Conservation (phyloP, 352 stramenopile genomes). For the Phytophthora citricola region DNA sequence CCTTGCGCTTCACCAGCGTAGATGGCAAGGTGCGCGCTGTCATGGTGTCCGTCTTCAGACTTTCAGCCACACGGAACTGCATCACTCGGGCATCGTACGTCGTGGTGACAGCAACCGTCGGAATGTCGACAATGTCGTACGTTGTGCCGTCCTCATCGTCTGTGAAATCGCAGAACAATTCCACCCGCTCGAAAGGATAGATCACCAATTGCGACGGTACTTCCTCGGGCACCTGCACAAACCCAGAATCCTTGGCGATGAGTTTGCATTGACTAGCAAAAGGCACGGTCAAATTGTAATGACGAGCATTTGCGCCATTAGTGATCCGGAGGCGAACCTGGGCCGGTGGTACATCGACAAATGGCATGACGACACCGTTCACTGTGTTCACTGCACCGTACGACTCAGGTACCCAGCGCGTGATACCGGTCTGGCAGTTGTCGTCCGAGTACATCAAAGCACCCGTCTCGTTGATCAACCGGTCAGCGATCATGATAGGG, state of each 20-base stretch:
- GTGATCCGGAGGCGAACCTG: slow-evolving; percentile 69
- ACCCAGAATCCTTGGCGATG: slow-evolving; percentile 73
- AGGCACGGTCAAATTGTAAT: slow-evolving; percentile 81
- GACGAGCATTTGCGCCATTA: slow-evolving; percentile 68
- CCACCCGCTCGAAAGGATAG: slow-evolving; percentile 67
- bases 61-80: slow-evolving; percentile 49
- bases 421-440: slow-evolving; percentile 51
- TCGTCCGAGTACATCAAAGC: slow-evolving; percentile 75
- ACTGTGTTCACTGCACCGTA: slow-evolving; percentile 69
- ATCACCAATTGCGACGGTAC: slow-evolving; percentile 38
- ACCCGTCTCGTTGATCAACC: slow-evolving; percentile 57
- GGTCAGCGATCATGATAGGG: slow-evolving; percentile 59
- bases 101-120: slow-evolving; percentile 46
- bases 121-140: slow-evolving; percentile 56
- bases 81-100: slow-evolving; percentile 64
- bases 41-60: slow-evolving; percentile 52
- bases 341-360: slow-evolving; percentile 58
- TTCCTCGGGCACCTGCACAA: slow-evolving; percentile 47
- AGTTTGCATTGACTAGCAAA: slow-evolving; percentile 68
- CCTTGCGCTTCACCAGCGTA: slow-evolving; percentile 52
- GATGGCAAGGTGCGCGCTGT: slow-evolving; percentile 44
- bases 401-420: slow-evolving; percentile 66
- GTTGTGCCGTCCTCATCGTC: slow-evolving; percentile 44
- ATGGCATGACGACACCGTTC: slow-evolving; percentile 79
- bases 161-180: slow-evolving; percentile 70